Evolutionary conservation across 192 early-diverging fungal species (phyloP).

Genomic region (Thoreauomyces humboldtii): DNA sequence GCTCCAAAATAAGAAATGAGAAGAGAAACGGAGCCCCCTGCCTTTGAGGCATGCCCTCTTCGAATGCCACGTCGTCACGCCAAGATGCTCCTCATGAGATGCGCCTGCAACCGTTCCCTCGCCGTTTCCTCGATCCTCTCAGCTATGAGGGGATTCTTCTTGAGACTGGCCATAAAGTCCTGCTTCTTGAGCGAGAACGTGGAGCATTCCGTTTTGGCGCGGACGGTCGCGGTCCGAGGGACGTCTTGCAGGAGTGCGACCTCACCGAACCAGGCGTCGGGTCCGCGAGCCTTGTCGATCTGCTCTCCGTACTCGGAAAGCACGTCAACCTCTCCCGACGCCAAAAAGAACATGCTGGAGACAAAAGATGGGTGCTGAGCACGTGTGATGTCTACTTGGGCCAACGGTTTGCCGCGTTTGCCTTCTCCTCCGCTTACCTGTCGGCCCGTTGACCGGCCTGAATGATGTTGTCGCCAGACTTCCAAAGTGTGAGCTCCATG

Average conservation of each 20-base stretch:
- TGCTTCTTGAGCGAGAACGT: conserved; percentile 39
- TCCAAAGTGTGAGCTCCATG: conserved; percentile 39
- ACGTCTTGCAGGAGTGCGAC: conserved; percentile 53
- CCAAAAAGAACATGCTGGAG: conserved; percentile 55
- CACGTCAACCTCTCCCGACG: conserved; percentile 46
- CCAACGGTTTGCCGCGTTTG: not conserved
- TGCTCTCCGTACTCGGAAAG: conserved; percentile 48
- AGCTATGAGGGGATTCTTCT: conserved; percentile 36
- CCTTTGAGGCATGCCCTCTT: no score
- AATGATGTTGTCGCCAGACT: conserved; percentile 38
- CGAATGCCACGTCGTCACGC: no score
- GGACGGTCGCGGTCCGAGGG: conserved; percentile 47
- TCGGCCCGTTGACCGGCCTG: conserved; percentile 27
- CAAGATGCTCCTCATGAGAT: conserved; percentile 49
- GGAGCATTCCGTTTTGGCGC: conserved; percentile 35
- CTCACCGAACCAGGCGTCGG: conserved; percentile 53
- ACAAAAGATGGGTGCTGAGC: conserved; percentile 28
- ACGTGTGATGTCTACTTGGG: conserved; percentile 17
- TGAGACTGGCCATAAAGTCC: conserved; percentile 32
- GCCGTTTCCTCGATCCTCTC: conserved; percentile 40
- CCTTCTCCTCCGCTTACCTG: conserved; percentile 1
- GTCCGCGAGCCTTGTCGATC: conserved; percentile 38
- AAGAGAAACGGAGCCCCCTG: no score
- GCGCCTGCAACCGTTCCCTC: conserved; percentile 41
- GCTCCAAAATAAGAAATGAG: no score